These are phyloP conservation scores for Parietichytrium sp. DNA, from an alignment of 108 stramenopile species.

Conservation along the genomic window DNA sequence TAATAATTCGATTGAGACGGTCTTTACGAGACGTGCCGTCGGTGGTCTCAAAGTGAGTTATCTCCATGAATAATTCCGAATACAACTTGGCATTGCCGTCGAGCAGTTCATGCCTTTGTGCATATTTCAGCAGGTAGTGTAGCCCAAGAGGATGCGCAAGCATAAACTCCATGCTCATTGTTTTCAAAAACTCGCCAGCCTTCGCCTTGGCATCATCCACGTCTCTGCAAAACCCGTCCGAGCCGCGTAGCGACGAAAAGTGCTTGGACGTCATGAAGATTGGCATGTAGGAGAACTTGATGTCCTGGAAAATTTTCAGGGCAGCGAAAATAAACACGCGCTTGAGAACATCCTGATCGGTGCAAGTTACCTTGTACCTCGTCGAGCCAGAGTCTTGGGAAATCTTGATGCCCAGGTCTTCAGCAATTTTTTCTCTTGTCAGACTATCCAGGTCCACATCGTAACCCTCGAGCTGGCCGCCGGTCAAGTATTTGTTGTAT, in stretches of 20 bases:
- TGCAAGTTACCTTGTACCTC: not conserved
- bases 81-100: not conserved
- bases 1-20: not conserved
- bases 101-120: not conserved
- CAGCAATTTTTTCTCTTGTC: not conserved
- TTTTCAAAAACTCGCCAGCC: not conserved
- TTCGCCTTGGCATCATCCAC: not conserved
- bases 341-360: not conserved
- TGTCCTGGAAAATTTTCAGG: slow-evolving; percentile 19
- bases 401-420: not conserved
- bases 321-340: not conserved
- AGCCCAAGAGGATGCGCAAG: not conserved
- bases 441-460: not conserved
- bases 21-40: not conserved
- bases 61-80: not conserved
- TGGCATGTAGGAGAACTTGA: slow-evolving; percentile 11
- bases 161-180: slow-evolving; percentile 1
- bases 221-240: not conserved
- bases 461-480: not conserved
- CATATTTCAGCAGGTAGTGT: not conserved
- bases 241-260: not conserved
- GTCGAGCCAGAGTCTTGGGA: not conserved
- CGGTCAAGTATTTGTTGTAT: not conserved
- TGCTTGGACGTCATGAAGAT: slow-evolving; percentile 12
- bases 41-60: not conserved